Evolutionary conservation across 2,329 filamentous ascomycete genomes (phyloP).

Genomic region (Aureobasidium leucospermi): DNA sequence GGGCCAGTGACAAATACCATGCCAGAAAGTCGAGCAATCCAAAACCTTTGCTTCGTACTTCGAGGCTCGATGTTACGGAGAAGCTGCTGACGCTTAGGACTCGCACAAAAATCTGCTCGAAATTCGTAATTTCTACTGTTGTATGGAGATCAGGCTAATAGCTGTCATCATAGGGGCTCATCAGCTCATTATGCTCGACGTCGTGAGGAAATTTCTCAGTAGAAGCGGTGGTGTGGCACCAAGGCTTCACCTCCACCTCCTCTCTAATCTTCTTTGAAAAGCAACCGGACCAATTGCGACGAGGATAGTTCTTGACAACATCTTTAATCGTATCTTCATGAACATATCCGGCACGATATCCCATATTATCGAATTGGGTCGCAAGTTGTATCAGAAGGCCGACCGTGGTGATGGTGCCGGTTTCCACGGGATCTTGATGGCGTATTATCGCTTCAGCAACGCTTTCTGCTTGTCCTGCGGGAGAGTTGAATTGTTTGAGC

Average conservation of each 20-base stretch:
- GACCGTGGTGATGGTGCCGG: constrained; percentile 22
- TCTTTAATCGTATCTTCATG: constrained; percentile 21
- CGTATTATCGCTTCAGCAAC: constrained; percentile 66
- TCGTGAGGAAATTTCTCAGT: constrained; percentile 20
- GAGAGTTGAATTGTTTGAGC: constrained; percentile 39
- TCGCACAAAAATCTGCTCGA: too few species aligned
- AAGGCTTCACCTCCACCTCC: constrained; percentile 24
- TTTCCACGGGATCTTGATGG: constrained; percentile 51
- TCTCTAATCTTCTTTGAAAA: constrained; percentile 22
- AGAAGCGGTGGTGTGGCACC: constrained; percentile 20
- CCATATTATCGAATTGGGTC: constrained; percentile 25
- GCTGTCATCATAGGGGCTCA: constrained; percentile 21
- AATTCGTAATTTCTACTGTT: neutral
- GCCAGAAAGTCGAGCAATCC: too few species aligned
- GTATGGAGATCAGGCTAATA: neutral
- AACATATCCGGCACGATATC: constrained; percentile 21
- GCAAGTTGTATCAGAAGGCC: constrained; percentile 23
- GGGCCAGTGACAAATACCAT: too few species aligned
- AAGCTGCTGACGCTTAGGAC: too few species aligned
- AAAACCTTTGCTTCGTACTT: too few species aligned
- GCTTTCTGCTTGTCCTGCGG: constrained; percentile 55
- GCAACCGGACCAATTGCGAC: constrained; percentile 23
- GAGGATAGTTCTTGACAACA: constrained; percentile 21
- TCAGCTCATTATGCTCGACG: constrained; percentile 22
- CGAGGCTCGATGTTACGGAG: too few species aligned